Evolutionary conservation across 2,329 filamentous ascomycete species (phyloP), one percentile per base, ranked within the genome.

Genomic region (Fusarium keratoplasticum): DNA sequence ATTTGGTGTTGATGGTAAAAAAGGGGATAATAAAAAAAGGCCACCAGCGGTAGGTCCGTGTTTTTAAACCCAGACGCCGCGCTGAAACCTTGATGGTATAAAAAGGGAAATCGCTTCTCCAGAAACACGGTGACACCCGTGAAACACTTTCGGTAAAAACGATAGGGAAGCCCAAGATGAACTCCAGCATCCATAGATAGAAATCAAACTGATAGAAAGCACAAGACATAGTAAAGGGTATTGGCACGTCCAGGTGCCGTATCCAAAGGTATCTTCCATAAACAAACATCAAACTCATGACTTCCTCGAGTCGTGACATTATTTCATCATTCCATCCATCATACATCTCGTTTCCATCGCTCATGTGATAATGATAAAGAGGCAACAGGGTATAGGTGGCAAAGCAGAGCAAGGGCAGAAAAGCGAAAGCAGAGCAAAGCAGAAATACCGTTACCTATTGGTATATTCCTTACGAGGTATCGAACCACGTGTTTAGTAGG

Each of bases 151-250:
- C 27, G 31, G 57, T 52, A n/a, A 35, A 42, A 61, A 65, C 54
- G 50, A 50, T 29, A 18, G 35, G 27, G 65, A 65, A 55, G 44
- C 38, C 47, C 59, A 69, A 60, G 31, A 69, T 22, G 50, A 63
- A 60, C 40, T 58, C 59, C 58, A 60, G 27, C 47, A 54, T 54
- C 47, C 47, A 20, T 52, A 54, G 27, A 31, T 52, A 54, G 47
- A 54, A 54, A 54, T 54, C 47, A 54, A 25, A 25, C 42, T 50
- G 18, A 42, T 31, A 36, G 62, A 64, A 52, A 67, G 35, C 50
- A 69, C n/a, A 52, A 59, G 70, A 75, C 72, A 75, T 71, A 75
- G 72, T 58, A 73, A 76, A 76, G 50, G 47, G 47, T 29, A 20
- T 9, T 57, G 69, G 66, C 72, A 75, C 66, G 33, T 47, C 27